Evolutionary conservation across 768 basidiomycete species (phyloP).

Genomic region (Peribolospora kevripleyi): DNA sequence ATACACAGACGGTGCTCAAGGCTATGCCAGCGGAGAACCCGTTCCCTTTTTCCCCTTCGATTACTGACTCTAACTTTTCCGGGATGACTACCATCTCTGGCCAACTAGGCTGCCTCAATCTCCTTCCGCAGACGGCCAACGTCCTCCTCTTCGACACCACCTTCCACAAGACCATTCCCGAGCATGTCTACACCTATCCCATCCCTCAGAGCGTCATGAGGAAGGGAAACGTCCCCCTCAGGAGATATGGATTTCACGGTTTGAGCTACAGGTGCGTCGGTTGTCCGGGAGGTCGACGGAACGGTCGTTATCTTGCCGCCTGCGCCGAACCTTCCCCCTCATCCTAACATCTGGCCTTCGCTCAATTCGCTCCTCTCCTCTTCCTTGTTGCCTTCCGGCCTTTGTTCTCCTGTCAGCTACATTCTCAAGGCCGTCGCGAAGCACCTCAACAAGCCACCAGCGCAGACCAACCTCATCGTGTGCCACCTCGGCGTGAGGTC

Average conservation of each 20-base stretch:
- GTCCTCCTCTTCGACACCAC: conserved; percentile 74
- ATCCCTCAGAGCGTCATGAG: conserved; percentile 34
- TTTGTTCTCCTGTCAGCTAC: conserved; percentile 19
- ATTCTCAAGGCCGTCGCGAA: conserved; percentile 40
- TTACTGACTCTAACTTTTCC: too few relatives aligned
- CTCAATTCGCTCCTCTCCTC: not conserved
- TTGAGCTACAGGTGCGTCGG: conserved; percentile 28
- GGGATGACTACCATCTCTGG: not conserved
- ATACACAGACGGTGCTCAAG: not conserved
- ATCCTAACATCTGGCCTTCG: too few relatives aligned
- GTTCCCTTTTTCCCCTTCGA: not conserved
- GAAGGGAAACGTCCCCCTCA: conserved; percentile 39
- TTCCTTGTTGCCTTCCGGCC: not conserved
- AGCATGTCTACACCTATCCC: conserved; percentile 53
- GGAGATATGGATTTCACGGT: conserved; percentile 84
- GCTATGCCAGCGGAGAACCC: not conserved
- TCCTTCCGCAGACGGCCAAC: conserved; percentile 41
- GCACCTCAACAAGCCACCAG: conserved; percentile 32
- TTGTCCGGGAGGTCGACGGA: too few relatives aligned
- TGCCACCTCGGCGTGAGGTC: conserved; percentile 40
- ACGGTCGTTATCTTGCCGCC: too few relatives aligned
- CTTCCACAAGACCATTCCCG: conserved; percentile 53
- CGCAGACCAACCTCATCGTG: conserved; percentile 45
- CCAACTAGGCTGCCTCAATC: conserved; percentile 27
- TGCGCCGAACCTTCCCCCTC: too few relatives aligned